Percentiles rank a stretch among this genome's conserved stretches.
These are phyloP conservation scores for Setaria viridis DNA, from an alignment of 202 grass and related monocot genomes.

Conservation along the genomic window DNA sequence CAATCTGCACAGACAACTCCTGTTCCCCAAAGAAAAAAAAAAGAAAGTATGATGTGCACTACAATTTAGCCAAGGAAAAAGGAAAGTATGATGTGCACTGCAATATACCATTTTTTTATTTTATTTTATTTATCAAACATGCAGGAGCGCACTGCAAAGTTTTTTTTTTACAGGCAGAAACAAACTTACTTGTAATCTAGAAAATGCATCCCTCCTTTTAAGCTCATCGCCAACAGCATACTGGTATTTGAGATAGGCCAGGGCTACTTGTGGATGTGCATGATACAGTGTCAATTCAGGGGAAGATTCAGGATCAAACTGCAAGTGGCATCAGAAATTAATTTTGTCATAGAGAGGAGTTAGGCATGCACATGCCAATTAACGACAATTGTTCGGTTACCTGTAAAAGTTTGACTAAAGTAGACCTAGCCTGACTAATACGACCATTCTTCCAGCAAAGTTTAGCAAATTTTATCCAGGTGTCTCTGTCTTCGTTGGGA, in stretches of 20 bases:
- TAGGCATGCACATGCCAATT: not conserved
- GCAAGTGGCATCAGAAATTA: conserved; percentile 40
- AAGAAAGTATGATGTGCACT: conserved; percentile 18
- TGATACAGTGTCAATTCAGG: conserved; percentile 66
- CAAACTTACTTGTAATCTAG: conserved; percentile 75
- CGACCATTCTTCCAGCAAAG: conserved; percentile 98
- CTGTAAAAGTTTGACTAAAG: conserved; percentile 96
- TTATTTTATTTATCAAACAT: no score
- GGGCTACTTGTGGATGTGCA: conserved; percentile 88
- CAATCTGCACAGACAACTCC: conserved; percentile 81
- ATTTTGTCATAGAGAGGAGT: not conserved
- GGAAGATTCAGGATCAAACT: conserved; percentile 95
- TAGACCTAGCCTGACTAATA: conserved; percentile 93
- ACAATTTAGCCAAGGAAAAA: not conserved
- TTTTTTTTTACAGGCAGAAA: not conserved
- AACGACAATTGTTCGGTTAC: conserved; percentile 39
- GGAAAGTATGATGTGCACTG: no score
- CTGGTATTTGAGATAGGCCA: conserved; percentile 92
- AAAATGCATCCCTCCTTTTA: conserved; percentile 86
- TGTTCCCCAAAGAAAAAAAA: conserved; percentile 42
- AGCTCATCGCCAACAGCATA: conserved; percentile 92
- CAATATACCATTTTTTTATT: not conserved
- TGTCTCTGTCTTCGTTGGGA: conserved; percentile 94
- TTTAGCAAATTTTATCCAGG: conserved; percentile 97
- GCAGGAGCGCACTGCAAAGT: not conserved